Base-by-base conservation (phyloP, 129 eudicot species). In the Mikania micrantha region DNA sequence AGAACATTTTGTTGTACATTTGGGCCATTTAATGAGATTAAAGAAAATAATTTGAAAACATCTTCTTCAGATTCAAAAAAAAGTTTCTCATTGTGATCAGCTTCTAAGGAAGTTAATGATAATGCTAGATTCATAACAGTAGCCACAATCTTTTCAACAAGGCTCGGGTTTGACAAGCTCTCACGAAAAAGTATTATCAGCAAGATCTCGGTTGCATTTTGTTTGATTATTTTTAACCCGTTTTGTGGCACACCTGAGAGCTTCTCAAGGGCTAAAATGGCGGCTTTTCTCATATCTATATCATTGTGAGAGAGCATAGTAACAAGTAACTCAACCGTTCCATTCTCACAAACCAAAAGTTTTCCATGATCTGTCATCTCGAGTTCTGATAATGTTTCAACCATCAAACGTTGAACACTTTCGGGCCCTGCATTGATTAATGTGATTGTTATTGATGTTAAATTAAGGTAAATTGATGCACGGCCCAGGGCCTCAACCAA, bases 151-250 rank as follows among this genome's bases (percentile, higher is more conserved):
- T 64, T 78, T 53, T 79, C 80, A 36, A 68, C 67, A 49, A 83
- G 56, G 53, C 42, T 50, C 28, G 88, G 87, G 73, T 63, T 76
- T 24, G 88, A 83, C 64, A 80, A 73, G 67, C 78, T 77, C 53
- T 83, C 85, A 35, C 82, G 78, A 57, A 72, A 83, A 60, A 83
- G 85, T 57, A 83, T 81, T 69, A 71, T 78, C 74, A 83, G 73
- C 57, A 83, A 44, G 20, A 77, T 74, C 45, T 58, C 66, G 5
- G 69, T 29, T 5, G 74, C 85, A 58, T 76, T 81, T 73, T 80
- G 80, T 77, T 64, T 77, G 20, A 83, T 83, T 72, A 83, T 76
- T 36, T 63, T 66, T 19, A 68, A 25, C 27, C 85, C 82, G 49
- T 79, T 83, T 77, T 80, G 71, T 63, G 82, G 77, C 67, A 76